phyloP scores from a whole-genome alignment of 176 grass and related monocot genomes.

The Cenchrus fungigraminus region DNA sequence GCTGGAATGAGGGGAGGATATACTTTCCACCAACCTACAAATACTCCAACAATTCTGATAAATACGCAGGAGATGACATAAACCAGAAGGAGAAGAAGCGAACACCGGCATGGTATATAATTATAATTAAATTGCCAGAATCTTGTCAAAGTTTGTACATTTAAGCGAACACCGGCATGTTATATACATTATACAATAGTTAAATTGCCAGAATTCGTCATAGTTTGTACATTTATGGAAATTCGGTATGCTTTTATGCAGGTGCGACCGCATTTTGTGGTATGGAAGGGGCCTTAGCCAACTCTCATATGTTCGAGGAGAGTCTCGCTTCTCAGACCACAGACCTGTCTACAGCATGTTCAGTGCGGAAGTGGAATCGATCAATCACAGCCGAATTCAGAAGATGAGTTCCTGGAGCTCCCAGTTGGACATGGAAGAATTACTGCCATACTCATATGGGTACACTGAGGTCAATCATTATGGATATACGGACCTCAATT shows the following conservation, averaged over 20 bases:
- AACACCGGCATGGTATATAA: constrained; percentile 82
- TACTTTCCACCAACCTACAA: constrained; percentile 96
- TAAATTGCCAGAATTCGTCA: constrained; percentile 1
- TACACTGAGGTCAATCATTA: constrained; percentile 61
- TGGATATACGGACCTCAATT: constrained; percentile 76
- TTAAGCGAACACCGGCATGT: constrained; percentile 85
- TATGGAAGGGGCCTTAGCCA: constrained; percentile 82
- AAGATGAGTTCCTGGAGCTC: constrained; percentile 85
- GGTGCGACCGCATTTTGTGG: constrained; percentile 96
- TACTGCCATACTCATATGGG: constrained; percentile 76
- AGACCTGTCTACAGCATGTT: constrained; percentile 92
- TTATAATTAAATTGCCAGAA: neutral
- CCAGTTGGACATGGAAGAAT: constrained; percentile 81
- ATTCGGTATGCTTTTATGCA: constrained; percentile 21
- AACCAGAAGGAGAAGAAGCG: constrained; percentile 84
- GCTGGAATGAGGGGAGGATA: constrained; percentile 90
- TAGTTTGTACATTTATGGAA: constrained; percentile 5
- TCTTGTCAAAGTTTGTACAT: constrained; percentile 21
- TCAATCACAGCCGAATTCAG: constrained; percentile 87
- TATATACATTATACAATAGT: constrained; percentile 12
- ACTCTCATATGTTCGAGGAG: constrained; percentile 80
- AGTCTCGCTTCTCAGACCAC: constrained; percentile 88
- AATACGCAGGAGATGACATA: constrained; percentile 83
- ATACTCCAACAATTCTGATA: constrained; percentile 92
- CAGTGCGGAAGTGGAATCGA: constrained; percentile 85